phyloP scores from a whole-genome alignment of 768 basidiomycete genomes.

The Lyophyllum semitale region DNA sequence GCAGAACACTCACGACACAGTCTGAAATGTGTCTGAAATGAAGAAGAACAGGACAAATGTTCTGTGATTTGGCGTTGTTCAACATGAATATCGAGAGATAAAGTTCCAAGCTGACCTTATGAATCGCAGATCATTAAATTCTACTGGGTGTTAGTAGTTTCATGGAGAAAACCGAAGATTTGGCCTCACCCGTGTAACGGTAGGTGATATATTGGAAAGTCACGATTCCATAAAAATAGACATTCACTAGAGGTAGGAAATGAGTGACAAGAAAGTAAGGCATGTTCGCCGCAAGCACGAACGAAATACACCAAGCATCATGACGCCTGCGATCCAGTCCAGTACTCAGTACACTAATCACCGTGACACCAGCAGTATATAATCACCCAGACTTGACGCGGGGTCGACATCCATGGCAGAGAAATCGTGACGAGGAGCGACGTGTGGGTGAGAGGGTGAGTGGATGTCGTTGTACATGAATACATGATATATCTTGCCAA shows the following conservation, averaged over 20 bases:
- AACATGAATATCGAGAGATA: not conserved
- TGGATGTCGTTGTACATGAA: too few species aligned
- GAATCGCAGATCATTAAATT: slow-evolving; percentile 10
- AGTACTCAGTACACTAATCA: not conserved
- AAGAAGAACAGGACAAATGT: slow-evolving; percentile 9
- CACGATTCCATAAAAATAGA: slow-evolving; percentile 23
- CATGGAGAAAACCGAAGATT: not conserved
- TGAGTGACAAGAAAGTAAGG: too few species aligned
- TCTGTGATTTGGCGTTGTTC: not conserved
- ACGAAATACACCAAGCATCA: slow-evolving; percentile 25
- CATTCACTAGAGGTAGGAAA: slow-evolving; percentile 17
- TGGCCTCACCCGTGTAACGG: slow-evolving; percentile 14
- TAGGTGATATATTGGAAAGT: slow-evolving; percentile 21
- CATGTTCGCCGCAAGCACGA: slow-evolving; percentile 1
- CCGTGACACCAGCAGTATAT: not conserved
- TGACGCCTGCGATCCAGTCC: slow-evolving; percentile 15
- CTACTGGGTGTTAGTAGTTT: not conserved
- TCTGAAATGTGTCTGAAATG: slow-evolving; percentile 10
- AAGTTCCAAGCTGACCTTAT: slow-evolving; percentile 10
- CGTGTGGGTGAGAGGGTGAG: not conserved
- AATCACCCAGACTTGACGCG: not conserved
- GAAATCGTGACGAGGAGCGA: not conserved
- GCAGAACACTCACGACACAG: slow-evolving; percentile 6
- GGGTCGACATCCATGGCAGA: not conserved
- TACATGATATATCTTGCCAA: too few species aligned